Evolutionary conservation across 164 flowering plant species (phyloP).

Genomic region (Liriodendron chinense): DNA sequence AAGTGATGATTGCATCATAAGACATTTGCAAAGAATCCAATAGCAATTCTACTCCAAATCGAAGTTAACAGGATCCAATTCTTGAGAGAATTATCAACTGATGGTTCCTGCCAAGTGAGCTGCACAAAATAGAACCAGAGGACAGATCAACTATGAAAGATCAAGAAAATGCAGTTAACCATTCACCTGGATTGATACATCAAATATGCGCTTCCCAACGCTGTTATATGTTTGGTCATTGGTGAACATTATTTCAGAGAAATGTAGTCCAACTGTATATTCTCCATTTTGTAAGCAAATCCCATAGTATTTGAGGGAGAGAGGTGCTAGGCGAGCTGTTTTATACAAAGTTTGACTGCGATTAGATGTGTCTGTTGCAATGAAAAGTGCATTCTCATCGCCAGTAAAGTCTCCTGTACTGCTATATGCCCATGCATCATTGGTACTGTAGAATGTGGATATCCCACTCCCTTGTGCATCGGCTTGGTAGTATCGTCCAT

Average conservation of each 20-base stretch:
- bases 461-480: slow-evolving; percentile 9
- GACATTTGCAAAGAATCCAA: background rate
- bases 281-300: slow-evolving; percentile 67
- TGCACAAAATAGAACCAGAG: no score
- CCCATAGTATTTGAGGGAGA: slow-evolving; percentile 77
- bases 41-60: background rate
- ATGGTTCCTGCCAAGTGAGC: background rate
- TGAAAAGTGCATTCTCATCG: background rate
- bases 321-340: slow-evolving; percentile 66
- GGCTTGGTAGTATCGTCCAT: no score
- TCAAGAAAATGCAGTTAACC: background rate
- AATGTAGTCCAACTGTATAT: slow-evolving; percentile 72
- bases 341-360: slow-evolving; percentile 27
- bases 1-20: background rate
- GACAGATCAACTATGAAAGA: background rate
- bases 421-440: slow-evolving; percentile 19
- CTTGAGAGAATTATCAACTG: background rate
- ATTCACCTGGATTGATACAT: slow-evolving; percentile 71
- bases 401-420: slow-evolving; percentile 14
- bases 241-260: slow-evolving; percentile 72
- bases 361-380: background rate
- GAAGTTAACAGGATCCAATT: background rate
- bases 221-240: slow-evolving; percentile 45
- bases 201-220: slow-evolving; percentile 70
- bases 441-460: background rate